Conservation (phyloP, 2,329 filamentous ascomycete species). For the Trichoderma atroviride region DNA sequence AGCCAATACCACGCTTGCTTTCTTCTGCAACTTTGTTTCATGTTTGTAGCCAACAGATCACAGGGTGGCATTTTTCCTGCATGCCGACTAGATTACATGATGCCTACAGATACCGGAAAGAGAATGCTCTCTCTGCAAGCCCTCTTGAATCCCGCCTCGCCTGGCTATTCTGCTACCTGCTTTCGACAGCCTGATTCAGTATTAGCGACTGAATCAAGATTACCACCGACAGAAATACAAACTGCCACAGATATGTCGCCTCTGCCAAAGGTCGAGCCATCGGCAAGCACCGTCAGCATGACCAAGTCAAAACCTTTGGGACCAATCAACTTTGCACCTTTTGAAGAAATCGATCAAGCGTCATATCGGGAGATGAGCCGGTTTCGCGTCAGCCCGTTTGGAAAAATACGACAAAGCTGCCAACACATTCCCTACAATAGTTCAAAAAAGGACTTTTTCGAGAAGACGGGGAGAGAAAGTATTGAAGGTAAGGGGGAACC, state of each 20-base stretch:
- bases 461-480: conserved; percentile 82
- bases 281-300: conserved; percentile 50
- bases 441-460: conserved; percentile 85
- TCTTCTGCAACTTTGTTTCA: background rate
- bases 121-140: conserved; percentile 67
- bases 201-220: background rate
- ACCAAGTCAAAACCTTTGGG: conserved; percentile 66
- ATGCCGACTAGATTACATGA: background rate
- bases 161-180: conserved; percentile 42
- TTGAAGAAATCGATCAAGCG: conserved; percentile 64
- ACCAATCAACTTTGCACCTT: conserved; percentile 72
- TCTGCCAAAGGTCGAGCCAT: background rate
- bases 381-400: conserved; percentile 69
- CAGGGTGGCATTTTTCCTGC: conserved; percentile 1
- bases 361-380: conserved; percentile 60
- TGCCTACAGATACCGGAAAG: conserved; percentile 32
- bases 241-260: background rate
- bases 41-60: background rate
- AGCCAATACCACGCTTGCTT: background rate
- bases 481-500: conserved; percentile 70
- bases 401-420: conserved; percentile 62
- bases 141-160: conserved; percentile 65
- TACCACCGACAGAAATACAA: conserved; percentile 34
- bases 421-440: conserved; percentile 92
- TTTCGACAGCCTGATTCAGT: conserved; percentile 45